Evolutionary conservation across 306 rosid genomes (phyloP).

Genomic region (Prinsepia uniflora): DNA sequence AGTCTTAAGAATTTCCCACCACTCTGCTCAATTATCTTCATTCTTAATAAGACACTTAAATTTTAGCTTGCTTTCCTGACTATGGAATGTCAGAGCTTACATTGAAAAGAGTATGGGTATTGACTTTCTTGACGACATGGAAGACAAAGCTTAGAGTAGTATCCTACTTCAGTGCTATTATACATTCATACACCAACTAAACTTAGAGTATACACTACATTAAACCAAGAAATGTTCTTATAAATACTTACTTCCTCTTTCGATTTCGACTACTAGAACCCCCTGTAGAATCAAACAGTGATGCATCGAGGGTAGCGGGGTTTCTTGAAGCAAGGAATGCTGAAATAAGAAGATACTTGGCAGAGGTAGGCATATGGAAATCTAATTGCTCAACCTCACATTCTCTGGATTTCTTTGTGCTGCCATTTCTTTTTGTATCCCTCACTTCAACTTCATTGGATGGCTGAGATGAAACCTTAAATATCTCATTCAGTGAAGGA

Average conservation of each 20-base stretch:
- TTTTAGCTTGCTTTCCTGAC: constrained; percentile 2
- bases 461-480: constrained; percentile 54
- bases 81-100: background rate
- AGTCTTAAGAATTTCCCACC: constrained; percentile 4
- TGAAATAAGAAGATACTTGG: constrained; percentile 90
- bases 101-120: background rate
- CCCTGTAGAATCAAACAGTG: constrained; percentile 84
- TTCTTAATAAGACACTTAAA: background rate
- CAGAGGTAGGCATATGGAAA: constrained; percentile 81
- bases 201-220: background rate
- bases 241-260: constrained; percentile 65
- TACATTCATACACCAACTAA: constrained; percentile 1
- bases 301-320: constrained; percentile 93
- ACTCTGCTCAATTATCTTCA: background rate
- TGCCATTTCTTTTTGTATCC: constrained; percentile 50
- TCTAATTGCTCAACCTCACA: constrained; percentile 52
- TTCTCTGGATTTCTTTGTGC: constrained; percentile 37
- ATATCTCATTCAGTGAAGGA: constrained; percentile 67
- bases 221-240: constrained; percentile 10
- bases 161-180: constrained; percentile 1
- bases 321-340: constrained; percentile 96
- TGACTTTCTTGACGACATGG: background rate
- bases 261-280: constrained; percentile 71
- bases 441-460: constrained; percentile 42
- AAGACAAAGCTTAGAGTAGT: background rate